Evolutionary conservation across 805 yeast species (phyloP).

Genomic region (Myxozyma neotropica): DNA sequence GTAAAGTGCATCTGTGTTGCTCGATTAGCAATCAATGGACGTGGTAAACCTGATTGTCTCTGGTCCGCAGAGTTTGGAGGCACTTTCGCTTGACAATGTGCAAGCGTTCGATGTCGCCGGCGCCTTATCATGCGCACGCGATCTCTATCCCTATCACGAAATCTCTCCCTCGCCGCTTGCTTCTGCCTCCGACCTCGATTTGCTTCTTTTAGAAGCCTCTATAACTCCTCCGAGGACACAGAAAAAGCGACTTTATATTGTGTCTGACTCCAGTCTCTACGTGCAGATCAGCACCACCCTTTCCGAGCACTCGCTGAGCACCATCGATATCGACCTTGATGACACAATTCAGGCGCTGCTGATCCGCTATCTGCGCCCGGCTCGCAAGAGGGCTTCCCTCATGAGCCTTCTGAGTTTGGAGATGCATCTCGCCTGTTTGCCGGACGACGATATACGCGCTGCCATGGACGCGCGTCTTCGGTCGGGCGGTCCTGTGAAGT

Average conservation of each 20-base stretch:
- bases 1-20: no score
- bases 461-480: conserved; percentile 4
- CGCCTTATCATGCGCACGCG: conserved; percentile 10
- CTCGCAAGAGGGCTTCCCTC: background rate
- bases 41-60: background rate
- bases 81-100: background rate
- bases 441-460: conserved; percentile 6
- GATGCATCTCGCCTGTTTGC: conserved; percentile 3
- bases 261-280: background rate
- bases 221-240: background rate
- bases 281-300: background rate
- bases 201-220: background rate
- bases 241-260: background rate
- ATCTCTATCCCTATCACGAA: conserved; percentile 6
- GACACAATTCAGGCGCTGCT: conserved; percentile 1
- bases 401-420: conserved; percentile 2
- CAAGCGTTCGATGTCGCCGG: background rate
- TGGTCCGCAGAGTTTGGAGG: background rate
- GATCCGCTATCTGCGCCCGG: background rate
- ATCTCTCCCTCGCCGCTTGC: background rate
- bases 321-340: conserved; percentile 2
- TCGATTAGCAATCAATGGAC: no score
- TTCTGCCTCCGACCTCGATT: background rate
- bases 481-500: conserved; percentile 1
- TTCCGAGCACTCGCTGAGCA: background rate